phyloP scores from a whole-genome alignment of 2,329 filamentous ascomycete species.

The Elsinoe fawcettii region DNA sequence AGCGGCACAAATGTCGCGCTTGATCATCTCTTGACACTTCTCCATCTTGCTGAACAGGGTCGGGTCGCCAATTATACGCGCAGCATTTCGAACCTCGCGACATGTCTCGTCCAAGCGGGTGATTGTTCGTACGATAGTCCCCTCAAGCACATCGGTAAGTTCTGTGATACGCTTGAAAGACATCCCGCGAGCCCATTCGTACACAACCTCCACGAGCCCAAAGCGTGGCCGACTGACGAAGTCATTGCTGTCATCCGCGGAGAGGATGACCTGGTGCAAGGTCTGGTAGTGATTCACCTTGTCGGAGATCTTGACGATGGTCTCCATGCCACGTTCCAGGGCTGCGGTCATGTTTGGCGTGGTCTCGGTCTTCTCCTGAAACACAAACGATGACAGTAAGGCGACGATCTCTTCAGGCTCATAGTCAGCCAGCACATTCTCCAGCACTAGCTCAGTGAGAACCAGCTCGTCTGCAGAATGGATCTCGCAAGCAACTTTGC shows the following conservation, averaged over 20 bases:
- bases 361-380: slow-evolving; percentile 88
- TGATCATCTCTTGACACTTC: slow-evolving; percentile 93
- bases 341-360: slow-evolving; percentile 73
- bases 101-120: slow-evolving; percentile 92
- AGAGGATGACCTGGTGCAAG: slow-evolving; percentile 83
- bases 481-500: slow-evolving; percentile 96
- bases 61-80: slow-evolving; percentile 89
- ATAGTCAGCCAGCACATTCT: slow-evolving; percentile 92
- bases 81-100: slow-evolving; percentile 93
- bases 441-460: slow-evolving; percentile 88
- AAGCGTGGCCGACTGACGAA: slow-evolving; percentile 83
- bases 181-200: slow-evolving; percentile 97
- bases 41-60: slow-evolving; percentile 95
- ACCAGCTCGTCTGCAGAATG: slow-evolving; percentile 96
- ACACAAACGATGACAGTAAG: slow-evolving; percentile 87
- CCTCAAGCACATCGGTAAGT: slow-evolving; percentile 91
- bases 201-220: slow-evolving; percentile 92
- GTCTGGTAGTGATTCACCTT: slow-evolving; percentile 89
- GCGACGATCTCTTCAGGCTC: slow-evolving; percentile 96
- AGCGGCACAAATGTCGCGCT: slow-evolving; percentile 86
- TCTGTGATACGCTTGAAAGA: slow-evolving; percentile 97
- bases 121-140: slow-evolving; percentile 92
- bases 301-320: slow-evolving; percentile 83
- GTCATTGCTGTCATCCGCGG: slow-evolving; percentile 83
- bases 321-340: slow-evolving; percentile 73